These are phyloP conservation scores for Polygonum maritimum DNA, from an alignment of 148 eudicot species.

Conservation along the genomic window DNA sequence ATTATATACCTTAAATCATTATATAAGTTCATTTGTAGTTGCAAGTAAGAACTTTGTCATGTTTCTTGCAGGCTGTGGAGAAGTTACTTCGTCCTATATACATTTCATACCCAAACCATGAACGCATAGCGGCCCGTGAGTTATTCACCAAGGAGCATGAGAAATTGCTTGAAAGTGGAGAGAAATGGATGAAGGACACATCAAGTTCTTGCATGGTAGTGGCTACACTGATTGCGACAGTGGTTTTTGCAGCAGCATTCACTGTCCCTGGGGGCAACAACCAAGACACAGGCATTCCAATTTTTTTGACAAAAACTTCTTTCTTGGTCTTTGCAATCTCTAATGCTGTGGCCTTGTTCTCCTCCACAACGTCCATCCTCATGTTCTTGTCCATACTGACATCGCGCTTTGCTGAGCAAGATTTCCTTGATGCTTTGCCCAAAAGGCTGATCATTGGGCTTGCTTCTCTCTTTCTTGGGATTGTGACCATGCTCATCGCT, in stretches of 20 bases:
- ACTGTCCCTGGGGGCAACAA: slow-evolving; percentile 11
- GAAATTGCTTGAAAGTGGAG: neutral
- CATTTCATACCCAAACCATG: neutral
- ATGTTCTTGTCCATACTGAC: slow-evolving; percentile 14
- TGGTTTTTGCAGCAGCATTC: slow-evolving; percentile 13
- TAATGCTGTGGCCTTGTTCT: slow-evolving; percentile 8
- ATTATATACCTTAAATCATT: neutral
- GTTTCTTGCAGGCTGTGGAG: neutral
- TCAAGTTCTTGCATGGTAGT: slow-evolving; percentile 11
- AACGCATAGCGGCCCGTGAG: neutral
- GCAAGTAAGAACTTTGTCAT: too few species aligned
- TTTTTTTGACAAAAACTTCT: neutral
- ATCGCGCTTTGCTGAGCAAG: slow-evolving; percentile 6
- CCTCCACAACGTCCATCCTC: slow-evolving; percentile 3
- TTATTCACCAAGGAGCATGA: slow-evolving; percentile 12
- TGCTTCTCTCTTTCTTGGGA: slow-evolving; percentile 3
- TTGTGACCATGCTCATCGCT: slow-evolving; percentile 6
- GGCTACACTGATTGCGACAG: slow-evolving; percentile 9
- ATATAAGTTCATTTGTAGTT: too few species aligned
- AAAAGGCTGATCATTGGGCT: slow-evolving; percentile 8
- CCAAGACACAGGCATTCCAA: neutral
- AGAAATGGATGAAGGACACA: slow-evolving; percentile 11
- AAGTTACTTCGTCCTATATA: neutral
- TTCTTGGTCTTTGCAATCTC: slow-evolving; percentile 6
- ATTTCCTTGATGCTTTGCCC: slow-evolving; percentile 6